Conservation (phyloP, 208 protist genomes). For the Zelonia costaricensis region DNA sequence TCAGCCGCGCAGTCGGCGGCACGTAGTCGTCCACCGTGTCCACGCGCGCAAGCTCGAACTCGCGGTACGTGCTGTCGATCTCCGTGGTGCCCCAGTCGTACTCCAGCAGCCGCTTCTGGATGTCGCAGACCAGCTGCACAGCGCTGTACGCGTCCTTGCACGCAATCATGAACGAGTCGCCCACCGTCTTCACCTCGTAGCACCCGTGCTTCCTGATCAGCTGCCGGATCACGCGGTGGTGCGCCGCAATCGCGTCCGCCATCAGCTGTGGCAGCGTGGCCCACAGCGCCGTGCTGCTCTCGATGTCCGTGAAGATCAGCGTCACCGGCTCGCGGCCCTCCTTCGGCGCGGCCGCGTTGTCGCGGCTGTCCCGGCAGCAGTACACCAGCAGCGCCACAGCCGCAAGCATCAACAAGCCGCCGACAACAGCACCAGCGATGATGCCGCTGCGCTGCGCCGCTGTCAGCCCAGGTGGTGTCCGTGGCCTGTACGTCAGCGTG, state of each 20-base stretch:
- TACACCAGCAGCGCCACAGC: slow-evolving; percentile 5
- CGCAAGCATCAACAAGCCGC: not conserved
- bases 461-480: slow-evolving; percentile 2
- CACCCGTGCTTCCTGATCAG: slow-evolving; percentile 60
- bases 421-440: slow-evolving; percentile 20
- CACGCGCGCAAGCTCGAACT: slow-evolving; percentile 39
- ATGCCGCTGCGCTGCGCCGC: slow-evolving; percentile 29
- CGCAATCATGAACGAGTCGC: slow-evolving; percentile 87
- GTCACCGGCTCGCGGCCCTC: slow-evolving; percentile 42
- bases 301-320: slow-evolving; percentile 79
- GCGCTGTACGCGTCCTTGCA: slow-evolving; percentile 46
- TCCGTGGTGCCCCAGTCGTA: slow-evolving; percentile 49
- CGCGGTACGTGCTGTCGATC: slow-evolving; percentile 53
- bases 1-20: slow-evolving; percentile 35
- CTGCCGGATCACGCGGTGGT: slow-evolving; percentile 70
- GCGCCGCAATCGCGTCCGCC: slow-evolving; percentile 59
- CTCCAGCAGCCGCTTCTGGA: slow-evolving; percentile 55
- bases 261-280: slow-evolving; percentile 54
- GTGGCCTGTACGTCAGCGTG: slow-evolving; percentile 31
- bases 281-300: slow-evolving; percentile 84
- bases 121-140: slow-evolving; percentile 44
- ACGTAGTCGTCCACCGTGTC: slow-evolving; percentile 16
- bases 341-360: slow-evolving; percentile 60
- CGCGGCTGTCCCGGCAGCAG: slow-evolving; percentile 22
- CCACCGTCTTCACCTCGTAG: slow-evolving; percentile 88